These are phyloP conservation scores for Nephelium lappaceum DNA, from an alignment of 345 rosid species.

Conservation along the genomic window DNA sequence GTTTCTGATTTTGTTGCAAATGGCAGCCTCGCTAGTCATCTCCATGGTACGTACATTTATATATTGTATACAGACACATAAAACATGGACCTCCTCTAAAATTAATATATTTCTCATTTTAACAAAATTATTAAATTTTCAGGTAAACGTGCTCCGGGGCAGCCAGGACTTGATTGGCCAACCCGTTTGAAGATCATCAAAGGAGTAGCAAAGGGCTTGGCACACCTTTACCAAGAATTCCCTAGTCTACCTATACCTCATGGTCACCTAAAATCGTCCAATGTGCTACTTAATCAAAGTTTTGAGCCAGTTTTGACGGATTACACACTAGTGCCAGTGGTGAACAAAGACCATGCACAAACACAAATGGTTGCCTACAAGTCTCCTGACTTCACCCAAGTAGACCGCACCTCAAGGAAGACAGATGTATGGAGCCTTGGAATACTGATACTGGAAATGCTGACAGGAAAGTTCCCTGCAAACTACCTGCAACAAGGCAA, in stretches of 20 bases:
- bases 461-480: slow-evolving; percentile 85
- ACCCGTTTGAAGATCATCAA: slow-evolving; percentile 69
- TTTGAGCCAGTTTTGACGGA: slow-evolving; percentile 65
- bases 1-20: slow-evolving; percentile 61
- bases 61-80: no score
- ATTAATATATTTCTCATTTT: no score
- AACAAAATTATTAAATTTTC: not conserved
- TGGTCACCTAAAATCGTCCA: slow-evolving; percentile 89
- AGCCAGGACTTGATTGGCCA: slow-evolving; percentile 70
- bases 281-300: slow-evolving; percentile 59
- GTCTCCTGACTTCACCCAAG: slow-evolving; percentile 72
- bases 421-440: slow-evolving; percentile 92
- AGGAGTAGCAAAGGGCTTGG: slow-evolving; percentile 78
- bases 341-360: slow-evolving; percentile 69
- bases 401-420: slow-evolving; percentile 48
- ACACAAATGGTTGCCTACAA: slow-evolving; percentile 72
- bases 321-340: slow-evolving; percentile 58
- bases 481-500: slow-evolving; percentile 70
- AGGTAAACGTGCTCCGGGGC: slow-evolving; percentile 54
- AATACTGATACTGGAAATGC: slow-evolving; percentile 73
- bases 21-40: slow-evolving; percentile 83
- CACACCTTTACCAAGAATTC: slow-evolving; percentile 61
- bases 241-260: slow-evolving; percentile 59
- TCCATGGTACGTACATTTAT: slow-evolving; percentile 53
- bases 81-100: no score